A percentile compares a stretch with the other conserved stretches of the same genome.
Conservation (phyloP, 2,329 filamentous ascomycete species). For the Aurifilum marmelostoma region DNA sequence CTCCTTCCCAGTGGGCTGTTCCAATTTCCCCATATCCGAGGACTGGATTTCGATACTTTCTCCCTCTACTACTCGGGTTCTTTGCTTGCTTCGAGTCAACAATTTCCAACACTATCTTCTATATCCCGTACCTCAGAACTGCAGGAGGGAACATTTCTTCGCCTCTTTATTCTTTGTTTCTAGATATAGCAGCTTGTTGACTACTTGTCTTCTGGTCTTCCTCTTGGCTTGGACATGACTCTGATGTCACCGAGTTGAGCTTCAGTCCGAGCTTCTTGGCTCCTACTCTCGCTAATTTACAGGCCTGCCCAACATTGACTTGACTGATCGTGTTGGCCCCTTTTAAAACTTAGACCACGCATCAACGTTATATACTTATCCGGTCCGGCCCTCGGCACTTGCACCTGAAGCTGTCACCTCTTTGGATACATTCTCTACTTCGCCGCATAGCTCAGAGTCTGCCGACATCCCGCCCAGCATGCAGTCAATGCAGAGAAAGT, state of each 20-base stretch:
- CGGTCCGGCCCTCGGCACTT: background rate
- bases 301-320: constrained; percentile 3
- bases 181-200: background rate
- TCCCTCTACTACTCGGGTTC: background rate
- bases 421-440: background rate
- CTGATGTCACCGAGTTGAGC: constrained; percentile 17
- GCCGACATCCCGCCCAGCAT: constrained; percentile 46
- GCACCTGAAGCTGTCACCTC: background rate
- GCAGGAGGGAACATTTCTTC: background rate
- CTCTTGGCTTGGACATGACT: background rate
- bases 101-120: background rate
- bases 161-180: background rate
- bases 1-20: background rate
- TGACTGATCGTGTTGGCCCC: constrained; percentile 6
- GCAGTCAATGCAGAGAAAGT: constrained; percentile 74
- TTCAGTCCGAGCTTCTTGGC: constrained; percentile 2
- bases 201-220: background rate
- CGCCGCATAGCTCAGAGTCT: background rate
- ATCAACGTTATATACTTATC: constrained; percentile 5
- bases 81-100: background rate
- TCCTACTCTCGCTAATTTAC: constrained; percentile 17
- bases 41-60: constrained; percentile 7
- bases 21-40: constrained; percentile 14
- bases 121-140: background rate
- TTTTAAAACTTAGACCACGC: background rate